Percentiles rank a stretch among this genome's conserved stretches.
Conservation (phyloP, 2,329 filamentous ascomycete genomes). For the Fusarium sp. region DNA sequence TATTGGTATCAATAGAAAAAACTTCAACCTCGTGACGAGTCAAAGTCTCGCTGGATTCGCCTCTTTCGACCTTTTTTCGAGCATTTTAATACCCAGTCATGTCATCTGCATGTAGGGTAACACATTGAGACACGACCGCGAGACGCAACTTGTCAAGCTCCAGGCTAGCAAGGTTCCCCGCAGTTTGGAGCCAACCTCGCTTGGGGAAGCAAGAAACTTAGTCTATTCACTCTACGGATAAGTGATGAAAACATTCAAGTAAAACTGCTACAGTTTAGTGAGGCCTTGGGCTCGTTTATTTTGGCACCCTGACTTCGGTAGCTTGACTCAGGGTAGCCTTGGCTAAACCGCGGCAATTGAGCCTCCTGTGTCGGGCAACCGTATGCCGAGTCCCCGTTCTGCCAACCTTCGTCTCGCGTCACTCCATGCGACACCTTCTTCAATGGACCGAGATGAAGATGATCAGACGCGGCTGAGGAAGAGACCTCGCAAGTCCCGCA, state of each 20-base stretch:
- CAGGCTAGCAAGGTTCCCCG: not conserved
- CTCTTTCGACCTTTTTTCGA: not conserved
- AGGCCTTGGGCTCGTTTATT: not conserved
- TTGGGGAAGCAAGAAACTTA: not conserved
- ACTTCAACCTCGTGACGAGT: not conserved
- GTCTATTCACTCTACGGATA: too few species aligned
- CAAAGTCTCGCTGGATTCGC: rapidly evolving
- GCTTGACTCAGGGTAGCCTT: not conserved
- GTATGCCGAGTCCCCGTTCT: not conserved
- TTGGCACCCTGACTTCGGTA: too few species aligned
- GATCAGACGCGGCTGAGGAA: not conserved
- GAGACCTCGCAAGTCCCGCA: not conserved
- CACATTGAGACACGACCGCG: not conserved
- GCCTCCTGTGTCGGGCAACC: not conserved
- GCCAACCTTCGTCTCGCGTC: not conserved
- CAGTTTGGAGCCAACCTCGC: not conserved
- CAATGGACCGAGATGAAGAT: not conserved
- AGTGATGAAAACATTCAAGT: too few species aligned
- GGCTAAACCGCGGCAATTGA: not conserved
- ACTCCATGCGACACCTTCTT: not conserved
- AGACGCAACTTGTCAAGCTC: not conserved
- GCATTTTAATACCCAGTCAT: not conserved
- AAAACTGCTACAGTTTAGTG: not conserved
- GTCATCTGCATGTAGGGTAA: not conserved
- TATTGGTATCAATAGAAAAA: not conserved